Conservation (phyloP, 768 basidiomycete genomes). For the Dictyophora rubrovolvata region DNA sequence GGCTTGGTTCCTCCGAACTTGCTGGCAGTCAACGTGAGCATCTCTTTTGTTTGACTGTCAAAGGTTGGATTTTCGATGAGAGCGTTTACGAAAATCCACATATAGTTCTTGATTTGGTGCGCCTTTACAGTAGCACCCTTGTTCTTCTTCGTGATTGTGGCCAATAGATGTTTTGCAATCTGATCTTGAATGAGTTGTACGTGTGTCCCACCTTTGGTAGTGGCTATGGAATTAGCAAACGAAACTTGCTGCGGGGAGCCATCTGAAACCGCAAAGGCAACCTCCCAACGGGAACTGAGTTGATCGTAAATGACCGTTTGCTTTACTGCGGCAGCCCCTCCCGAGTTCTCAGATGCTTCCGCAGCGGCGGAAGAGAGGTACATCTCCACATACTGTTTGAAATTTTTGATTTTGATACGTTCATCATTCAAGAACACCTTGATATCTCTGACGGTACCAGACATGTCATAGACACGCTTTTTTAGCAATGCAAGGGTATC, state of each 20-base stretch:
- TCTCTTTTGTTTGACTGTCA: slow-evolving; percentile 99
- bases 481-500: slow-evolving; percentile 82
- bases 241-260: slow-evolving; percentile 90
- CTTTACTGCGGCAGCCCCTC: slow-evolving; percentile 71
- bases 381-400: slow-evolving; percentile 96
- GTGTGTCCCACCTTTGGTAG: slow-evolving; percentile 93
- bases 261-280: slow-evolving; percentile 90
- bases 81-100: slow-evolving; percentile 97
- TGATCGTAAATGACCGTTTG: slow-evolving; percentile 75
- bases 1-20: slow-evolving; percentile 87
- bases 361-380: slow-evolving; percentile 73
- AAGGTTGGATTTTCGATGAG: slow-evolving; percentile 97
- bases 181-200: slow-evolving; percentile 80
- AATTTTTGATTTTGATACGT: slow-evolving; percentile 83
- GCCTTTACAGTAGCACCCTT: slow-evolving; percentile 92
- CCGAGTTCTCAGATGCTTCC: slow-evolving; percentile 56
- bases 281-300: slow-evolving; percentile 79
- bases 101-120: slow-evolving; percentile 90
- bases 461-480: slow-evolving; percentile 94
- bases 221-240: slow-evolving; percentile 95
- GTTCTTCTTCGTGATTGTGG: slow-evolving; percentile 90
- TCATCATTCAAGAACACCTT: slow-evolving; percentile 94
- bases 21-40: slow-evolving; percentile 70
- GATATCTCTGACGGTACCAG: slow-evolving; percentile 86
- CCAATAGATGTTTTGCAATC: slow-evolving; percentile 73